A percentile compares a stretch with the other conserved stretches of the same genome.
Evolutionary conservation across 257 asterid genomes (phyloP).

Genomic region (Anisodus acutangulus): DNA sequence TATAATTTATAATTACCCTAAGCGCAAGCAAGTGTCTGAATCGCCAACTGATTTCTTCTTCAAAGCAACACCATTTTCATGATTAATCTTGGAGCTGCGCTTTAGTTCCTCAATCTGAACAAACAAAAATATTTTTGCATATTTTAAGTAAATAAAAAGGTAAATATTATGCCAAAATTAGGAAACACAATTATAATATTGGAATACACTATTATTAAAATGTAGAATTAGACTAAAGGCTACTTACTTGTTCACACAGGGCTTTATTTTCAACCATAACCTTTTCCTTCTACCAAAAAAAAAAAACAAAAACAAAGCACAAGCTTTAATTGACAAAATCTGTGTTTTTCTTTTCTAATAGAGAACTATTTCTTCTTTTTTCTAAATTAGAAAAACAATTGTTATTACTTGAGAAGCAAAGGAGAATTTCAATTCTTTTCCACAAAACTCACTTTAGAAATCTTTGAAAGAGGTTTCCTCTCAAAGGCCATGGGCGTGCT

Average conservation of each 20-base stretch:
- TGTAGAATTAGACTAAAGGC: not conserved
- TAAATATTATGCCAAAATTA: not conserved
- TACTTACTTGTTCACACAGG: slow-evolving; percentile 59
- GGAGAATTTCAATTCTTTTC: too few species aligned
- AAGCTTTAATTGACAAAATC: not conserved
- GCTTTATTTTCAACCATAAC: slow-evolving; percentile 60
- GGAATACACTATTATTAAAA: not conserved
- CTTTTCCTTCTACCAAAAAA: slow-evolving; percentile 49
- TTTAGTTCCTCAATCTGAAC: slow-evolving; percentile 68
- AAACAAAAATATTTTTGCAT: not conserved
- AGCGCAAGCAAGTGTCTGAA: slow-evolving; percentile 60
- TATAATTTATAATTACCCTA: slow-evolving; percentile 47
- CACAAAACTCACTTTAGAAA: too few species aligned
- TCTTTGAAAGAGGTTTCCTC: too few species aligned
- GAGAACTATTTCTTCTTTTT: too few species aligned
- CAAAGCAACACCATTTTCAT: slow-evolving; percentile 18
- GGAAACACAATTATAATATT: not conserved
- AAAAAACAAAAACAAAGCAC: too few species aligned
- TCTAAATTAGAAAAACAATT: too few species aligned
- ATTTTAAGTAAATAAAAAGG: not conserved
- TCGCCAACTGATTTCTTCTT: slow-evolving; percentile 47
- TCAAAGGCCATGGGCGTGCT: too few species aligned
- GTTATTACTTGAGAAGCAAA: too few species aligned
- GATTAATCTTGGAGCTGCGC: slow-evolving; percentile 8
- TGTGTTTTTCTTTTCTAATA: too few species aligned